A percentile compares a stretch with the other conserved stretches of the same genome.
These are phyloP conservation scores for Pleurotus sapidus DNA, from an alignment of 768 basidiomycete genomes.

Conservation along the genomic window DNA sequence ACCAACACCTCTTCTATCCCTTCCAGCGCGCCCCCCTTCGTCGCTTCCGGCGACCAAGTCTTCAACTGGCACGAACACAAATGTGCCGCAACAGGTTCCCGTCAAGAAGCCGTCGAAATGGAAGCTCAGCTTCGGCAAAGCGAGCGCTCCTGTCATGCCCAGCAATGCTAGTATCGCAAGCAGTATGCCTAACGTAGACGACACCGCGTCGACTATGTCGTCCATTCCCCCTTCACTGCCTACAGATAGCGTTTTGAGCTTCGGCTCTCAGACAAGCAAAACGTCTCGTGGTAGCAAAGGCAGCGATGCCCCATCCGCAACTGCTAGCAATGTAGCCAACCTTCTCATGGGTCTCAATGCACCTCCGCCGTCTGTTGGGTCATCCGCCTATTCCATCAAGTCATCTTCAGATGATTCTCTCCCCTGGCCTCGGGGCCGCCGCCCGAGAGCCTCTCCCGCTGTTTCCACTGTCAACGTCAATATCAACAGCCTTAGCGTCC, in stretches of 20 bases:
- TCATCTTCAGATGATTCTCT: slow-evolving; percentile 38
- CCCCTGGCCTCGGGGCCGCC: slow-evolving; percentile 50
- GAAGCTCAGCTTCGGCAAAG: slow-evolving; percentile 76
- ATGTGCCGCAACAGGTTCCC: not conserved
- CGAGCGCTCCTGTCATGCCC: slow-evolving; percentile 32
- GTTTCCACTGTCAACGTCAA: slow-evolving; percentile 15
- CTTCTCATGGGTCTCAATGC: slow-evolving; percentile 71
- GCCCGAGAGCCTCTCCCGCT: slow-evolving; percentile 20
- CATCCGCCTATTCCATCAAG: slow-evolving; percentile 17
- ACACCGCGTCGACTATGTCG: not conserved
- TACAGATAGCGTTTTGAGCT: slow-evolving; percentile 5
- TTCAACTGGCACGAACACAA: slow-evolving; percentile 13
- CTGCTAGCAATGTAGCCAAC: slow-evolving; percentile 74
- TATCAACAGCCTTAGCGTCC: slow-evolving; percentile 2
- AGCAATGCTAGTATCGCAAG: slow-evolving; percentile 14
- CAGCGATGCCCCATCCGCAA: slow-evolving; percentile 47
- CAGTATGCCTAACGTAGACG: slow-evolving; percentile 39
- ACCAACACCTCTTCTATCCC: slow-evolving; percentile 29
- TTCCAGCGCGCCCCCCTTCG: slow-evolving; percentile 17
- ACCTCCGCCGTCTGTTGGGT: slow-evolving; percentile 25
- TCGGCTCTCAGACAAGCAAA: slow-evolving; percentile 5
- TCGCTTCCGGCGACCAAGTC: slow-evolving; percentile 37
- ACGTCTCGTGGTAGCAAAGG: not conserved
- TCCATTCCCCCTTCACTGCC: slow-evolving; percentile 6
- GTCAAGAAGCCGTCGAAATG: slow-evolving; percentile 84